Percentiles rank a stretch among this genome's conserved stretches.
phyloP scores from a whole-genome alignment of 441 rosid genomes.

The Erodium moschatum region DNA sequence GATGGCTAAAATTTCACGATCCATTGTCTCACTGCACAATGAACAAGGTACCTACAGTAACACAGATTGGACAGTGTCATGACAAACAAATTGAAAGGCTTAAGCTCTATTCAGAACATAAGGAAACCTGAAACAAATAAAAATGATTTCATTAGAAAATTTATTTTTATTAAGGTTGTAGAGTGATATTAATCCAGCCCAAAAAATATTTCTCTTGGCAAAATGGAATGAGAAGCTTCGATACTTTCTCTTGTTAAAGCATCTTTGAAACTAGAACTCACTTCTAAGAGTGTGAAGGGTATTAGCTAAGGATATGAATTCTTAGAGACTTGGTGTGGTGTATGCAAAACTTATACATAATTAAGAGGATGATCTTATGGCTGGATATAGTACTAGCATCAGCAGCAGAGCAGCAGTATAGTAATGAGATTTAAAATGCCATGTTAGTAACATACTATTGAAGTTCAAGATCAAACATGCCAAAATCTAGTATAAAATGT shows the following conservation, averaged over 20 bases:
- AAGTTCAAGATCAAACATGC: not conserved
- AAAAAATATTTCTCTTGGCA: not conserved
- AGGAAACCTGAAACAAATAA: not conserved
- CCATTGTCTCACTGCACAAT: slow-evolving; percentile 78
- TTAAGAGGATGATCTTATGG: not conserved
- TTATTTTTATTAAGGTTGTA: not conserved
- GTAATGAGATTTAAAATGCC: too few species aligned
- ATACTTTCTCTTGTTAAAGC: not conserved
- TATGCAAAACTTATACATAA: not conserved
- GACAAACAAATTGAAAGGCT: slow-evolving; percentile 13
- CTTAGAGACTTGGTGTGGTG: not conserved
- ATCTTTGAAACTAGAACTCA: not conserved
- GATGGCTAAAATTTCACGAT: slow-evolving; percentile 60
- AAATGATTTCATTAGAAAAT: too few species aligned
- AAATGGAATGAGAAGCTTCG: not conserved
- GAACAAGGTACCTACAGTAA: slow-evolving; percentile 64
- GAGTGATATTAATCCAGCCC: not conserved
- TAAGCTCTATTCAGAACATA: not conserved
- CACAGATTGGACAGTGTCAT: not conserved
- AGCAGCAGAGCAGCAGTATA: not conserved
- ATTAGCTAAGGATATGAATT: not conserved
- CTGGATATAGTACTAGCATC: not conserved
- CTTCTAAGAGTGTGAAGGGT: not conserved
- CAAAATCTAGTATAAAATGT: too few species aligned
- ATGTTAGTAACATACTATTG: not conserved